Conservation (phyloP, 176 grass and related monocot genomes). For the maize (Zea mays) region DNA sequence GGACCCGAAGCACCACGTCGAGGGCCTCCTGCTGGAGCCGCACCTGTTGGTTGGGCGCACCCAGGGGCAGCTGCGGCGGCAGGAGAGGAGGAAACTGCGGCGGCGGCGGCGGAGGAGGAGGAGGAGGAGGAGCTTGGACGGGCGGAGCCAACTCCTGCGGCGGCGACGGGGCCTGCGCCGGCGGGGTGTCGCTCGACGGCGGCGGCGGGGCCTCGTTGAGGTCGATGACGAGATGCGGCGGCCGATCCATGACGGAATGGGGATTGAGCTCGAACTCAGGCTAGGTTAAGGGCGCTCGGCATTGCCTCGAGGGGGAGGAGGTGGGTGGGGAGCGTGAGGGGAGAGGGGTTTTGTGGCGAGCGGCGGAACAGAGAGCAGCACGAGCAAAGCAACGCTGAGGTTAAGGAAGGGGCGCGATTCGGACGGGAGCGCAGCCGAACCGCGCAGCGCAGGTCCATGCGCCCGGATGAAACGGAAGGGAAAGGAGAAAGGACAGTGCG, state of each 20-base stretch:
- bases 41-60: conserved; percentile 14
- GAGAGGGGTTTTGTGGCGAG: neutral
- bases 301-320: neutral
- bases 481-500: neutral
- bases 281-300: conserved; percentile 2
- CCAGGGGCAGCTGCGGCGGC: neutral
- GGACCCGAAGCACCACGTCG: conserved; percentile 7
- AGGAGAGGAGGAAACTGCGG: neutral
- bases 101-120: conserved; percentile 7
- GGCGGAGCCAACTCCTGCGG: conserved; percentile 9
- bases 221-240: conserved; percentile 68
- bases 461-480: conserved; percentile 14
- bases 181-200: conserved; percentile 33
- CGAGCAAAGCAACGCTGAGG: conserved; percentile 53
- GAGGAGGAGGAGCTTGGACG: neutral
- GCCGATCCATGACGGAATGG: conserved; percentile 54
- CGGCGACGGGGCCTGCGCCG: conserved; percentile 9
- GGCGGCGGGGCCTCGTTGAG: conserved; percentile 86
- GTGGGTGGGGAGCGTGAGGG: conserved; percentile 23
- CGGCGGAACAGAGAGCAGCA: conserved; percentile 27
- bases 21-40: conserved; percentile 49
- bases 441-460: neutral
- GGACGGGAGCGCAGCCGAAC: neutral
- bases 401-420: conserved; percentile 35
- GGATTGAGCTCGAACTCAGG: conserved; percentile 21